Conservation (phyloP, 225 moss, liverwort and hornwort genomes). For the Rhytidiadelphus loreus region DNA sequence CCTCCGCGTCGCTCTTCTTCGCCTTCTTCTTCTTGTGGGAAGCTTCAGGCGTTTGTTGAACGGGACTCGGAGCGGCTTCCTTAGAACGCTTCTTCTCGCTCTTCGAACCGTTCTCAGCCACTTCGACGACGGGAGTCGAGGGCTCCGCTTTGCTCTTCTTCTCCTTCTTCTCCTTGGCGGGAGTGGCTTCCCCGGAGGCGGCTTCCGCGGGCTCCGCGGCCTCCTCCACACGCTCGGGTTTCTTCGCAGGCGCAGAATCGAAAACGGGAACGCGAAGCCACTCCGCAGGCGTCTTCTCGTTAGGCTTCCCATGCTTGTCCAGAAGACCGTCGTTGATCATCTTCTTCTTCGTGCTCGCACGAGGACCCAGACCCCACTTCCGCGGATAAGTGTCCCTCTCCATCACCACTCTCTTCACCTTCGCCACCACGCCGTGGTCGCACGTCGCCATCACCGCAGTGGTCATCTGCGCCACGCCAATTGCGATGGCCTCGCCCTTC, state of each 20-base stretch:
- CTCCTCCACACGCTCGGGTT: conserved; percentile 33
- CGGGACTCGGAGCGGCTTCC: conserved; percentile 18
- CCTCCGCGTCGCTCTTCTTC: conserved; percentile 41
- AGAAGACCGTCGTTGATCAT: conserved; percentile 72
- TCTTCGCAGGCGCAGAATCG: conserved; percentile 26
- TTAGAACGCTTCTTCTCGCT: conserved; percentile 57
- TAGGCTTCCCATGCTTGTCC: conserved; percentile 90
- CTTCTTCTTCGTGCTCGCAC: conserved; percentile 90
- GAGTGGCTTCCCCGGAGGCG: neutral
- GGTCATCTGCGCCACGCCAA: conserved; percentile 86
- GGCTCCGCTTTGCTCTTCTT: conserved; percentile 28
- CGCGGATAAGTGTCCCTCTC: conserved; percentile 90
- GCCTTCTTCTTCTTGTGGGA: conserved; percentile 75
- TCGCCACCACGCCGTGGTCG: conserved; percentile 89
- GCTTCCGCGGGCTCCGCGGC: neutral
- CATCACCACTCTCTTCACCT: conserved; percentile 94
- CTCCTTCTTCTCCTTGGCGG: conserved; percentile 23
- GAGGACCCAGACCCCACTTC: conserved; percentile 91
- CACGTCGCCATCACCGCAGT: conserved; percentile 96
- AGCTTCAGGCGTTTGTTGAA: conserved; percentile 33
- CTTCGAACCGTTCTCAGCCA: conserved; percentile 11
- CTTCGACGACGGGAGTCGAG: neutral
- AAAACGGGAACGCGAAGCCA: conserved; percentile 63
- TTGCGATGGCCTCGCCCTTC: conserved; percentile 88
- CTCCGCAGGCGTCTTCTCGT: conserved; percentile 85